These are phyloP conservation scores for Nicotiana benthamiana DNA, from an alignment of 257 asterid species.

Conservation along the genomic window DNA sequence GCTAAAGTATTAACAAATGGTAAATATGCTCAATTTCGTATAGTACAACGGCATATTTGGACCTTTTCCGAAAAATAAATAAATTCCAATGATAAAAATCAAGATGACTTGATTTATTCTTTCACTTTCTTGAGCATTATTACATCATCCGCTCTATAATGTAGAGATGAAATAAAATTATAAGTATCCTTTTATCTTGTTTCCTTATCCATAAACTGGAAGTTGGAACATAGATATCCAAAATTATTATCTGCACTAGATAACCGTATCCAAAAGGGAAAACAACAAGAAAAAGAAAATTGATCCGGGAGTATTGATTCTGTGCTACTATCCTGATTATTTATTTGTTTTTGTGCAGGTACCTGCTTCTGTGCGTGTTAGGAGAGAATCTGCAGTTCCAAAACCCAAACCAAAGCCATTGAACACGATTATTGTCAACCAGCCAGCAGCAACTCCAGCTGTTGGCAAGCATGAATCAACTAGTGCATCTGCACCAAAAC, in stretches of 20 bases:
- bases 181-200: neutral
- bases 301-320: neutral
- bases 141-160: neutral
- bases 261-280: neutral
- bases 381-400: slow-evolving; percentile 62
- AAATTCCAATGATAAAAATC: neutral
- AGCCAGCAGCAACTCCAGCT: slow-evolving; percentile 38
- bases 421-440: slow-evolving; percentile 21
- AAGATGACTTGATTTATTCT: neutral
- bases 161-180: neutral
- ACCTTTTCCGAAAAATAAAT: too few species aligned
- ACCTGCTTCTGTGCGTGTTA: slow-evolving; percentile 88
- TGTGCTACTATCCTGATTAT: neutral
- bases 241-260: neutral
- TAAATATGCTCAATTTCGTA: too few species aligned
- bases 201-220: neutral
- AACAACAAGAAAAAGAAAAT: neutral
- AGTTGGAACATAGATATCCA: neutral
- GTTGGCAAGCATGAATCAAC: slow-evolving; percentile 33
- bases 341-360: slow-evolving; percentile 33
- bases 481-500: slow-evolving; percentile 38
- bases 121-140: neutral
- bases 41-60: too few species aligned
- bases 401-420: slow-evolving; percentile 58
- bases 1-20: too few species aligned